These are phyloP conservation scores for Hyaloscypha variabilis DNA, from an alignment of 495 filamentous ascomycete genomes.

Conservation along the genomic window DNA sequence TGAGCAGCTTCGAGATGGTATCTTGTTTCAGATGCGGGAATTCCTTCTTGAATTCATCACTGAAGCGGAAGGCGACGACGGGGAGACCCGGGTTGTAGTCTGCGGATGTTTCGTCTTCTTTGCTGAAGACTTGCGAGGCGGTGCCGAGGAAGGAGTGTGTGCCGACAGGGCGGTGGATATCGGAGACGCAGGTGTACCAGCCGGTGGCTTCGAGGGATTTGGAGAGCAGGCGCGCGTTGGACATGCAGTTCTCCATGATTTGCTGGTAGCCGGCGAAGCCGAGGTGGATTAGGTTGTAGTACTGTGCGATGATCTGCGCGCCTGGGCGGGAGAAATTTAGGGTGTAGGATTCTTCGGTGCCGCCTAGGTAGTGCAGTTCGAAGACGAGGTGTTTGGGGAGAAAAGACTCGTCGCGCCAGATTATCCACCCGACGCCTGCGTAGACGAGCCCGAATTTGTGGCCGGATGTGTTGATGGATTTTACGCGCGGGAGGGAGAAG, in stretches of 20 bases:
- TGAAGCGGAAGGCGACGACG: slow-evolving; percentile 70
- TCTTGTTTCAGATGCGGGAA: slow-evolving; percentile 70
- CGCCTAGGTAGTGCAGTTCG: slow-evolving; percentile 75
- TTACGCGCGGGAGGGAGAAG: slow-evolving; percentile 71
- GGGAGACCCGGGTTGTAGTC: slow-evolving; percentile 70
- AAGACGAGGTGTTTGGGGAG: slow-evolving; percentile 75
- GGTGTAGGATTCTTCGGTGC: slow-evolving; percentile 72
- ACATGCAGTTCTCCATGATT: slow-evolving; percentile 73
- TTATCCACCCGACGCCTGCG: slow-evolving; percentile 73
- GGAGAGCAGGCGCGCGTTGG: slow-evolving; percentile 68
- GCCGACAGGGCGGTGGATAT: slow-evolving; percentile 62
- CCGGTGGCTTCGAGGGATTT: slow-evolving; percentile 69
- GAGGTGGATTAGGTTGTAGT: slow-evolving; percentile 77
- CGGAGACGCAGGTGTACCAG: slow-evolving; percentile 71
- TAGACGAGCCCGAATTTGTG: slow-evolving; percentile 80
- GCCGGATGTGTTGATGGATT: slow-evolving; percentile 74
- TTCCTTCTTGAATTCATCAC: slow-evolving; percentile 61
- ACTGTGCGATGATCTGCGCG: slow-evolving; percentile 72
- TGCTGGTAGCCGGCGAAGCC: slow-evolving; percentile 65
- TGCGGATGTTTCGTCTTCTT: slow-evolving; percentile 51
- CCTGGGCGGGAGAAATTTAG: slow-evolving; percentile 78
- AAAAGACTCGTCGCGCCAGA: slow-evolving; percentile 70
- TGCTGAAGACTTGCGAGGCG: slow-evolving; percentile 40
- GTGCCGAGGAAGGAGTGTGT: slow-evolving; percentile 31
- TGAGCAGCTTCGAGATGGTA: slow-evolving; percentile 63